Evolutionary conservation across 345 rosid species (phyloP).

Genomic region (Linum usitatissimum): DNA sequence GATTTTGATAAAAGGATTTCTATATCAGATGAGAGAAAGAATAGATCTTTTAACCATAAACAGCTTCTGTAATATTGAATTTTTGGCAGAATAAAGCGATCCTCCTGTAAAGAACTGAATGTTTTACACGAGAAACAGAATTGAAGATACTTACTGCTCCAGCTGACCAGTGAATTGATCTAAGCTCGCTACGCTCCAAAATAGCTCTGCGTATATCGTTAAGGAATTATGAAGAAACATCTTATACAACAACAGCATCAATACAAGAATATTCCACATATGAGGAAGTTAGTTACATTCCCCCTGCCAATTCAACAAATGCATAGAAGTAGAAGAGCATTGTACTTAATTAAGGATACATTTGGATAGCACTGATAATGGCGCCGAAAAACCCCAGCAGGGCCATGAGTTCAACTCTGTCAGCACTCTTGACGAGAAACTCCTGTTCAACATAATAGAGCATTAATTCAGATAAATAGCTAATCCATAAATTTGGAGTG

Average conservation of each 20-base stretch:
- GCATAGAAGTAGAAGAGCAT: too few species aligned
- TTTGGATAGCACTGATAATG: conserved; percentile 67
- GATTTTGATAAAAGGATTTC: too few species aligned
- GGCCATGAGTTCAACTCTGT: conserved; percentile 69
- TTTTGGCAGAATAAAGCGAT: background rate
- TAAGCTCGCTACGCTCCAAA: conserved; percentile 63
- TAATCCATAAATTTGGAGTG: background rate
- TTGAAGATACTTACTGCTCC: conserved; percentile 46
- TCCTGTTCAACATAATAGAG: conserved; percentile 16
- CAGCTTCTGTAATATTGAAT: background rate
- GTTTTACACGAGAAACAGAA: background rate
- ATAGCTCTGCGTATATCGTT: conserved; percentile 43
- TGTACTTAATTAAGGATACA: conserved; percentile 52
- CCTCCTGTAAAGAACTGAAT: background rate
- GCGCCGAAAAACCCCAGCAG: conserved; percentile 78
- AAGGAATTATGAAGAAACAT: conserved; percentile 27
- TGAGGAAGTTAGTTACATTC: conserved; percentile 3
- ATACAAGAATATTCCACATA: background rate
- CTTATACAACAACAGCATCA: background rate
- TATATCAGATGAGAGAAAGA: too few species aligned
- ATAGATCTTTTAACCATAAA: too few species aligned
- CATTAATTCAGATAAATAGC: background rate
- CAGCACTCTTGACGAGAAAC: conserved; percentile 63
- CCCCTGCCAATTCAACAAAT: too few species aligned
- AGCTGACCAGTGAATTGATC: conserved; percentile 74